Base-by-base conservation (phyloP, 2,329 filamentous ascomycete species). In the Pyrenophora tritici-repentis region DNA sequence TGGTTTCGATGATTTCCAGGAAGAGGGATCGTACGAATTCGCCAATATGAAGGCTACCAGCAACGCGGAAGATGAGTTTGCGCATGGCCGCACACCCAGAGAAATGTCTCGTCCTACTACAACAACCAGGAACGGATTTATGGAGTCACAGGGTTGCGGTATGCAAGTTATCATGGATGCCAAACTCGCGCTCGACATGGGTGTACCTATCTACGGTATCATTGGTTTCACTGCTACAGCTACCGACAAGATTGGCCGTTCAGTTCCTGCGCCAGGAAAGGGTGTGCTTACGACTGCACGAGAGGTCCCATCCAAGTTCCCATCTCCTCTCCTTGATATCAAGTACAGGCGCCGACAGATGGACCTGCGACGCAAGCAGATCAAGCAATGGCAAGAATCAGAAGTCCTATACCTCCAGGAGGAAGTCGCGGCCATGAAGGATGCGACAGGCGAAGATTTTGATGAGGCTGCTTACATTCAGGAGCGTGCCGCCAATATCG, bases 1-100 rank as follows among this genome's bases (percentile, higher is more conserved):
- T 84, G 94, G 94, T 63, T 97, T 99, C 70, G 94, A 99, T 79
- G 95, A 99, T 78, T 97, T 99, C 81, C 91, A 95, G 70, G 94
- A 99, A 78, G 94, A 99, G 78, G 95, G 94, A 44, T 99, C 94
- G 1, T 99, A 97, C 71, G 94, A 99, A 76, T 99, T 99, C 74
- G 94, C 94, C 81, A 99, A 99, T 82, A 99, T 99, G 94, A 96
- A 96, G 79, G 94, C 94, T 53, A 99, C 94, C 48, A 97, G 92
- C 83, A 99, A 97, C 72, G 92, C 93, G 20, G 89, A 97, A 55
- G 92, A 97, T 63, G 95, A 99, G 75, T 90, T 99, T 65, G 91
- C 87, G 8, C 94, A 97, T 69, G 94, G 94, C 40, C 90, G 94
- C 61, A 97, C 94, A 42, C 93, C 94, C 10, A 86, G 87, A 75